These are phyloP conservation scores for Serendipita indica DNA, from an alignment of 768 basidiomycete species.

Conservation along the genomic window DNA sequence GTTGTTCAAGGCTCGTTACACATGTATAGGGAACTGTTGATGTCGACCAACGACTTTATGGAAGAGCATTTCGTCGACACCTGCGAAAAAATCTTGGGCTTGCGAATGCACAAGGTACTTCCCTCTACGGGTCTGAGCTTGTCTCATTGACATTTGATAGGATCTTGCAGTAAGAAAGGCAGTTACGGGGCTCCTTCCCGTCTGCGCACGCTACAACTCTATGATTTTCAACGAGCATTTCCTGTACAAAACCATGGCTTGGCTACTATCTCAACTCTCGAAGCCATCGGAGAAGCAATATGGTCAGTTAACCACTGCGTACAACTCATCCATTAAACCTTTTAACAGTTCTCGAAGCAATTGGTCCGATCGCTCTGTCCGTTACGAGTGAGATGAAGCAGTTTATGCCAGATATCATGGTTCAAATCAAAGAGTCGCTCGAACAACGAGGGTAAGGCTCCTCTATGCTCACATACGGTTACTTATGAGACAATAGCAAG, in stretches of 20 bases:
- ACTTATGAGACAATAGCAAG: slow-evolving; percentile 22
- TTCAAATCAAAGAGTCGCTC: slow-evolving; percentile 76
- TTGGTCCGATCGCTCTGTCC: slow-evolving; percentile 85
- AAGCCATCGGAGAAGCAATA: slow-evolving; percentile 80
- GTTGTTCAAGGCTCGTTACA: slow-evolving; percentile 84
- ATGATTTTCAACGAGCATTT: slow-evolving; percentile 84
- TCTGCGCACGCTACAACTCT: slow-evolving; percentile 86
- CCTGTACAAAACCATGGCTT: slow-evolving; percentile 86
- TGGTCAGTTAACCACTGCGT: slow-evolving; percentile 34
- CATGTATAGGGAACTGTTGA: slow-evolving; percentile 77
- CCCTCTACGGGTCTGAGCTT: background rate
- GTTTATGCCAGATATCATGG: slow-evolving; percentile 84
- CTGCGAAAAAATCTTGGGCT: slow-evolving; percentile 78
- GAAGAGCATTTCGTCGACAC: slow-evolving; percentile 71
- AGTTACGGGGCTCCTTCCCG: slow-evolving; percentile 91
- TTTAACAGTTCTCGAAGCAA: slow-evolving; percentile 74
- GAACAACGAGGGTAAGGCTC: slow-evolving; percentile 61
- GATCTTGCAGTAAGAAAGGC: slow-evolving; percentile 82
- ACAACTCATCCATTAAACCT: slow-evolving; percentile 9
- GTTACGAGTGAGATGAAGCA: slow-evolving; percentile 92
- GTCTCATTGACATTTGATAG: slow-evolving; percentile 3
- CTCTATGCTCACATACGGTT: slow-evolving; percentile 10
- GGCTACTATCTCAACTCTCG: slow-evolving; percentile 73
- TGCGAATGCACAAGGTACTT: slow-evolving; percentile 55
- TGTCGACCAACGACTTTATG: slow-evolving; percentile 96